Percentiles rank a stretch among this genome's conserved stretches.
phyloP scores from a whole-genome alignment of 371 early-diverging fungal genomes.

The Mucor saturninus region DNA sequence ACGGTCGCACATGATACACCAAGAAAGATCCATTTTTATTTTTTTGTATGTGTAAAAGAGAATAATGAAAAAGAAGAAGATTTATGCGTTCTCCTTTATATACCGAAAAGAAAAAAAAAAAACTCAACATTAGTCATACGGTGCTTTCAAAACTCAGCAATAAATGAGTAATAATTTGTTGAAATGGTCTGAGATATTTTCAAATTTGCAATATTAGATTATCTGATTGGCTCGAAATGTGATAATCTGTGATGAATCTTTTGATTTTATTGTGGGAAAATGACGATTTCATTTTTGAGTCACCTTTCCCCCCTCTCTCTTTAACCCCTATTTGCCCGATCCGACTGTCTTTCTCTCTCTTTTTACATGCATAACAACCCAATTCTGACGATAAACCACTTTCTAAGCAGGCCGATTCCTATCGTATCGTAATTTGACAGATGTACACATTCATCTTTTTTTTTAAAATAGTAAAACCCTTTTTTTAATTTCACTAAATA shows the following conservation, averaged over 20 bases:
- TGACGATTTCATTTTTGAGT: constrained; percentile 7
- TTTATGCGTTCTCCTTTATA: constrained; percentile 2
- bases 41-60: not conserved
- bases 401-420: not conserved
- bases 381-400: not conserved
- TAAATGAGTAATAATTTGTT: constrained; percentile 12
- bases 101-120: not conserved
- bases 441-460: too few species aligned
- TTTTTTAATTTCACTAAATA: too few species aligned
- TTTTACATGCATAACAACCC: not conserved
- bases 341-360: not conserved
- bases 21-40: constrained; percentile 38
- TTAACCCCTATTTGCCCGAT: constrained; percentile 11
- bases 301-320: not conserved
- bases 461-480: too few species aligned
- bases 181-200: constrained; percentile 2
- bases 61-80: not conserved
- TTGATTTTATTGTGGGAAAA: constrained; percentile 3
- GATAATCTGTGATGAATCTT: constrained; percentile 9
- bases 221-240: constrained; percentile 12
- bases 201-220: not conserved
- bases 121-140: constrained; percentile 26
- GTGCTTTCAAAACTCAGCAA: not conserved
- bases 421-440: too few species aligned
- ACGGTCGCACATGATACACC: constrained; percentile 45